A percentile compares a stretch with the other conserved stretches of the same genome.
phyloP scores from a whole-genome alignment of 140 eudicot species.

The Flaveria floridana region DNA sequence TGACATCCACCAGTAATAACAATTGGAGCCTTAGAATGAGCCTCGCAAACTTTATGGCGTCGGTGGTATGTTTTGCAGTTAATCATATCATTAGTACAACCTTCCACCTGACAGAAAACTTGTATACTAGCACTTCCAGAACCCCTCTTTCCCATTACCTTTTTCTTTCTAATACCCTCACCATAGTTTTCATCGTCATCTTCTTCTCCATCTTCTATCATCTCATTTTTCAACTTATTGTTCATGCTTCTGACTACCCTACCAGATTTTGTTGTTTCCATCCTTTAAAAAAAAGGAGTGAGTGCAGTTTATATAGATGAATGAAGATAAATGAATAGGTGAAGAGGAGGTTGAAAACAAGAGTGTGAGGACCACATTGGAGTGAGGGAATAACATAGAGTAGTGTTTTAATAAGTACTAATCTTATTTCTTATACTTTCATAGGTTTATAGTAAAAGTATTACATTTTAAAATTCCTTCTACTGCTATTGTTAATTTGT shows the following conservation, averaged over 20 bases:
- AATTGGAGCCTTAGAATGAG: slow-evolving; percentile 72
- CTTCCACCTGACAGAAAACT: slow-evolving; percentile 65
- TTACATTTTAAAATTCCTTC: neutral
- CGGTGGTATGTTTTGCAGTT: slow-evolving; percentile 74
- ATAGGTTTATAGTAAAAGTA: neutral
- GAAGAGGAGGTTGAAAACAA: slow-evolving; percentile 40
- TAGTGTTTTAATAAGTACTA: slow-evolving; percentile 29
- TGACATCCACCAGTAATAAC: slow-evolving; percentile 54
- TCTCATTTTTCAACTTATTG: slow-evolving; percentile 40
- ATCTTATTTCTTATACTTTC: neutral
- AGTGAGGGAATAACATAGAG: slow-evolving; percentile 36
- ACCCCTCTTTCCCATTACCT: slow-evolving; percentile 45
- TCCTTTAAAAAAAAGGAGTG: slow-evolving; percentile 29
- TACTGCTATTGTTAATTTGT: neutral
- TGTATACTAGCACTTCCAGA: slow-evolving; percentile 48
- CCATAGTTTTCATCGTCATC: slow-evolving; percentile 48
- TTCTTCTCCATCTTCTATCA: slow-evolving; percentile 44
- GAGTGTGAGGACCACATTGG: slow-evolving; percentile 62
- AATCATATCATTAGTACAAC: slow-evolving; percentile 59
- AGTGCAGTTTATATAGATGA: slow-evolving; percentile 29
- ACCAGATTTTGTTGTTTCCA: slow-evolving; percentile 62
- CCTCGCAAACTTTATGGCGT: slow-evolving; percentile 80
- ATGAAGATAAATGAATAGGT: slow-evolving; percentile 18
- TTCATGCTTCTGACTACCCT: slow-evolving; percentile 42
- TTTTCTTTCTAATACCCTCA: slow-evolving; percentile 51